Percentiles rank a stretch among this genome's conserved stretches.
phyloP scores from a whole-genome alignment of 2,329 filamentous ascomycete genomes.

The Cladophialophora exuberans region DNA sequence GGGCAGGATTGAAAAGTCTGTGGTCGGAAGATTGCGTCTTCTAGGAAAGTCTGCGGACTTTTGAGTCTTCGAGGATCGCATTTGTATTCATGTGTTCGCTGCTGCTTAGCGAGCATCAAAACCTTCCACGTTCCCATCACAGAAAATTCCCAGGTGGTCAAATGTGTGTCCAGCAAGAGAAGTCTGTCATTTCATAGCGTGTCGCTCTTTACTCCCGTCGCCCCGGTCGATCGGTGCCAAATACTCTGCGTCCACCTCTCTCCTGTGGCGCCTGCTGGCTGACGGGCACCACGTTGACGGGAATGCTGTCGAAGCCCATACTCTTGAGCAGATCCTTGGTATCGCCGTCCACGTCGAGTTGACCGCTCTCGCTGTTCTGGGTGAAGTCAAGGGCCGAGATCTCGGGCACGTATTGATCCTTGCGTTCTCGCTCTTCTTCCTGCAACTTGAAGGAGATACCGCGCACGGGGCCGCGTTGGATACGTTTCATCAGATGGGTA shows the following conservation, averaged over 20 bases:
- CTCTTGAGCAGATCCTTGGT: slow-evolving; percentile 99
- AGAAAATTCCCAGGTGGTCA: too few species aligned
- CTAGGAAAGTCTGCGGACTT: too few species aligned
- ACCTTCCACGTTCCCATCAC: too few species aligned
- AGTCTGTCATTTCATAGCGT: too few species aligned
- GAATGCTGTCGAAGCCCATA: slow-evolving; percentile 97
- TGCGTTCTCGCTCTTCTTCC: slow-evolving; percentile 99
- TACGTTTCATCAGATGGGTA: slow-evolving; percentile 99
- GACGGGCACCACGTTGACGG: slow-evolving; percentile 92
- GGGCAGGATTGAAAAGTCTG: too few species aligned
- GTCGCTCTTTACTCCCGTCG: slow-evolving; percentile 21
- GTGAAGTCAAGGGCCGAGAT: slow-evolving; percentile 98
- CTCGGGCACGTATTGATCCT: slow-evolving; percentile 99
- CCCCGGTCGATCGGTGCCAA: slow-evolving; percentile 32
- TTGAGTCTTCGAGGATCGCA: too few species aligned
- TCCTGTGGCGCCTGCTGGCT: slow-evolving; percentile 76
- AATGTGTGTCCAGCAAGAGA: too few species aligned
- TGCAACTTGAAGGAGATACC: slow-evolving; percentile 99
- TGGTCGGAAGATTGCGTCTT: too few species aligned
- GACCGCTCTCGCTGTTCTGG: slow-evolving; percentile 88
- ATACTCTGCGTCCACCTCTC: slow-evolving; percentile 64
- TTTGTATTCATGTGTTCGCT: too few species aligned
- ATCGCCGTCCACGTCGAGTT: slow-evolving; percentile 93
- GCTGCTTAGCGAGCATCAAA: too few species aligned
- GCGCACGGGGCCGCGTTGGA: slow-evolving; percentile 97